phyloP scores from a whole-genome alignment of 108 stramenopile genomes.

The Schizochytrium sp. region DNA sequence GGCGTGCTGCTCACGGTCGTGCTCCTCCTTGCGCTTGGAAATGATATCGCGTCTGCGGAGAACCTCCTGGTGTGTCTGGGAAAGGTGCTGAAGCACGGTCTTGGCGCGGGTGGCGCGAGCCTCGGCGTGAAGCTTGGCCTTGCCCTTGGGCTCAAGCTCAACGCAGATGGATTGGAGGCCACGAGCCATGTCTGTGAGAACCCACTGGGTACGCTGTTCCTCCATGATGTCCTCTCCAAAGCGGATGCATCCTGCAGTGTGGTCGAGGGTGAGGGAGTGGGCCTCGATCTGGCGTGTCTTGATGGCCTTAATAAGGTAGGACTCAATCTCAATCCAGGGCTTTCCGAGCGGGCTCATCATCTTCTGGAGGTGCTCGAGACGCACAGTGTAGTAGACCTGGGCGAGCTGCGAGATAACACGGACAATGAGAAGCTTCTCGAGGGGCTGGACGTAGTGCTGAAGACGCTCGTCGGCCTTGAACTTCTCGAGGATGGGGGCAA shows the following conservation, averaged over 20 bases:
- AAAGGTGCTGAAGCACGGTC: slow-evolving; percentile 87
- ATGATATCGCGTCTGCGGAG: slow-evolving; percentile 78
- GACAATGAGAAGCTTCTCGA: slow-evolving; percentile 79
- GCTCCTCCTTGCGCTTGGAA: slow-evolving; percentile 84
- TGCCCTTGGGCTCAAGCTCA: slow-evolving; percentile 69
- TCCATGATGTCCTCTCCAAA: slow-evolving; percentile 82
- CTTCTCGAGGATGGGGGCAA: slow-evolving; percentile 74
- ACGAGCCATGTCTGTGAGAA: slow-evolving; percentile 83
- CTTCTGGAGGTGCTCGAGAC: slow-evolving; percentile 84
- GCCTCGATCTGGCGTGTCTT: slow-evolving; percentile 74
- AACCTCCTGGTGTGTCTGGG: slow-evolving; percentile 88
- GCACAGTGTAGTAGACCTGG: slow-evolving; percentile 88
- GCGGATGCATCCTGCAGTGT: slow-evolving; percentile 86
- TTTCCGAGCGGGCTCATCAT: slow-evolving; percentile 84
- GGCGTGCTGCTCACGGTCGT: slow-evolving; percentile 80
- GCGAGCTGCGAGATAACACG: slow-evolving; percentile 88
- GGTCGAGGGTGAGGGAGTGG: slow-evolving; percentile 80
- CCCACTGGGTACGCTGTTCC: slow-evolving; percentile 76
- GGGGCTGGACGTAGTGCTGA: slow-evolving; percentile 17
- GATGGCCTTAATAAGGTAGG: slow-evolving; percentile 84
- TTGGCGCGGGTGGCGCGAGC: slow-evolving; percentile 80
- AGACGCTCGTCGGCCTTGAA: neutral
- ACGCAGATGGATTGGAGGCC: slow-evolving; percentile 74
- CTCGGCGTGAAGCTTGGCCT: slow-evolving; percentile 81
- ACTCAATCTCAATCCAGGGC: slow-evolving; percentile 89